Evolutionary conservation across 2,329 filamentous ascomycete genomes (phyloP), one percentile per base, ranked within the genome.

Genomic region (Scytalidium lignicola): DNA sequence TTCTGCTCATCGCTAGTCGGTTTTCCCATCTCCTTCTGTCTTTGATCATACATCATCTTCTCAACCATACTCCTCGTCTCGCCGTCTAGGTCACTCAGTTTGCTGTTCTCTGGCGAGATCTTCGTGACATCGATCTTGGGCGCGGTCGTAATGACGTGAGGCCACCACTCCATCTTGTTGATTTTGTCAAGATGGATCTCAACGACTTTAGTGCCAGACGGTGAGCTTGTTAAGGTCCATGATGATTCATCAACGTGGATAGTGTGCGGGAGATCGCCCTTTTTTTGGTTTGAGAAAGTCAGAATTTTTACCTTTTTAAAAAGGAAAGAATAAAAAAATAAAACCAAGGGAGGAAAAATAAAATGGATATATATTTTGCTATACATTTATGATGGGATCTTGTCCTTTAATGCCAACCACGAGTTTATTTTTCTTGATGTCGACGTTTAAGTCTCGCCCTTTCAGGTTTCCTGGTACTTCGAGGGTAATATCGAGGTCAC

Each of bases 21-120:
- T 69, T 86, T 79, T 3, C 93, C 93, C 69, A 80, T 75, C 74
- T 97, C 91, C 82, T 99, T 99, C 74, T 97, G 91, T 58, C 88
- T 79, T 77, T 99, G 93, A 74, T 99, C 93, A 63, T 80, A 99
- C 93, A 99, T 99, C 93, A 99, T 99, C 82, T 99, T 99, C 82
- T 99, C 93, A 41, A 99, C 93, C 92, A 99, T 97, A 51, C 84
- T 81, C 56, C 93, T 81, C 47, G 93, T 99, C 76, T 95, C 88
- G 53, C 93, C 93, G 65, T 97, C 92, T 58, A 99, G 75, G 68
- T 99, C 93, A 50, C 87, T 85, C 63, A 99, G 76, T 69, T 90
- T 95, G 65, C 86, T 91, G 66, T 86, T 91, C 72, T 97, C 93
- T 19, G 93, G 93, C 66, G 85, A 82, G 70, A 99, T 97, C 75